Base-by-base conservation (phyloP, 1,284 basidiomycete genomes). In the Rhodotorula sp. region DNA sequence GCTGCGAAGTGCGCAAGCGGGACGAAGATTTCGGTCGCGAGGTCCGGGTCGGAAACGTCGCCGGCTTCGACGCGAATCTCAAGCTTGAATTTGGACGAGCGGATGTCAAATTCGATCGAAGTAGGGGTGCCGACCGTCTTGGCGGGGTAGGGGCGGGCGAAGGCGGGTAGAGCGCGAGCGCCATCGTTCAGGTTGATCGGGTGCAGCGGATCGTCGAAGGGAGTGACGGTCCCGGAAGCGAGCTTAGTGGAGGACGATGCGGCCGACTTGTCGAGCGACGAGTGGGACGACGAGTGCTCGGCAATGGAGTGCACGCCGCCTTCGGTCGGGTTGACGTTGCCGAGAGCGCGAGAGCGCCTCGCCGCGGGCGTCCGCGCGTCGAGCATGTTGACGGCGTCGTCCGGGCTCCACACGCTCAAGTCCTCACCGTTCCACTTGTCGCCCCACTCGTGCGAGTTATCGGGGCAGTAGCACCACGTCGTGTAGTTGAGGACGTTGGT, bases 401-500 rank as follows among this genome's bases (percentile, higher is more conserved):
- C 92, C 4, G 80, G 76, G 76, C 90, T 90, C 92, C 92, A 98
- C 17, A 83, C 72, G 66, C 92, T 94, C 68, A 98, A 82, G 82
- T 98, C 96, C 83, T 99, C 96, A 81, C 92, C 88, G 80, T 98
- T 95, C 95, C 95, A 99, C 4, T 89, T 88, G 80, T 98, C 96
- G 25, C 95, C 93, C 92, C 92, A 97, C 78, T 87, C 82, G 80
- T 97, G 93, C 41, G 85, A 86, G 79, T 85, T 84, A 75, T 85
- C 82, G 0, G 92, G 86, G 66, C 89, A 90, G 79, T 98, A 98
- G 42, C 89, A 94, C 96, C 96, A 98, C 13, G 94, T 81, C 23
- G 93, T 93, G 80, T 88, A 97, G 80, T 86, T 94, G 76, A 97
- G 82, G 58, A 83, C 84, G 63, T 97, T 96, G 14, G 83, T 83